A percentile compares a stretch with the other conserved stretches of the same genome.
phyloP scores from a whole-genome alignment of 2,329 filamentous ascomycete genomes.

The Elsinoe fawcettii region DNA sequence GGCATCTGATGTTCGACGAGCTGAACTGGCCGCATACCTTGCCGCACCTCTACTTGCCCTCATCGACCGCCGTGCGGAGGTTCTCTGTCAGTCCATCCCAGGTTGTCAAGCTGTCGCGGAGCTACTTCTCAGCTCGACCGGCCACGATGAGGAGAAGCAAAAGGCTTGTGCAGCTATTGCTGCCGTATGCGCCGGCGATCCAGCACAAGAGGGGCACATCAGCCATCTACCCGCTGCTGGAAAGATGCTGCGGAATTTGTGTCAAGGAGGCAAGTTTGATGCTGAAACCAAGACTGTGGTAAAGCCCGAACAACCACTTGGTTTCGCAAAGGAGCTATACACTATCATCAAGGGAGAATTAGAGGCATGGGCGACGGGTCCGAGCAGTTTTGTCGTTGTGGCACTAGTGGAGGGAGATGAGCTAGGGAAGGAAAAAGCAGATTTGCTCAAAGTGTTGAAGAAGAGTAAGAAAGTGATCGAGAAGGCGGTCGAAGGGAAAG shows the following conservation, averaged over 20 bases:
- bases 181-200: constrained; percentile 33
- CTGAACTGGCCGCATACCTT: constrained; percentile 66
- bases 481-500: constrained; percentile 50
- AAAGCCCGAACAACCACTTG: constrained; percentile 64
- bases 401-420: constrained; percentile 64
- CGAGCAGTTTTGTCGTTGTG: constrained; percentile 79
- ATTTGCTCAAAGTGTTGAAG: constrained; percentile 60
- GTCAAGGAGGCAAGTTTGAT: constrained; percentile 83
- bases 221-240: constrained; percentile 58
- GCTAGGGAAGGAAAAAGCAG: constrained; percentile 55
- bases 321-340: constrained; percentile 77
- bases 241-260: constrained; percentile 83
- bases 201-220: constrained; percentile 48
- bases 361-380: constrained; percentile 75
- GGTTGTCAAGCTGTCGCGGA: constrained; percentile 83
- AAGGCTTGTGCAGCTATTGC: constrained; percentile 60
- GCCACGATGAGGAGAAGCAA: constrained; percentile 23
- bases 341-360: constrained; percentile 67
- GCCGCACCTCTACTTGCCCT: constrained; percentile 68
- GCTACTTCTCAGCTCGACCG: constrained; percentile 72
- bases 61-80: constrained; percentile 58
- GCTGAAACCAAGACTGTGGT: constrained; percentile 60
- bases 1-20: constrained; percentile 64
- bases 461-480: constrained; percentile 65
- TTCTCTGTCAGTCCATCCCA: constrained; percentile 66